Conservation (phyloP, 1,139 yeast species). For the Blastobotrys petasosporus region DNA sequence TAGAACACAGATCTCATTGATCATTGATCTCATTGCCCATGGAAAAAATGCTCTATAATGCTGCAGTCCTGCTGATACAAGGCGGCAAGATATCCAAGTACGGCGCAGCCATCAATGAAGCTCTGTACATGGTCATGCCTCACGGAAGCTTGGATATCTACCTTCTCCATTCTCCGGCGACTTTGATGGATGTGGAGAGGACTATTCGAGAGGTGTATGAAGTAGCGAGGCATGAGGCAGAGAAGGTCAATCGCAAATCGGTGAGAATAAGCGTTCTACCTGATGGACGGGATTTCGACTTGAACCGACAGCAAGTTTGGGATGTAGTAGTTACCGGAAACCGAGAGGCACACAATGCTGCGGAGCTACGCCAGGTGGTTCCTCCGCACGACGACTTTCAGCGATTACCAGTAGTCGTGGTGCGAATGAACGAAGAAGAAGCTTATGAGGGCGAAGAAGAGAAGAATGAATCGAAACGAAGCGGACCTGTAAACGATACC, state of each 20-base stretch:
- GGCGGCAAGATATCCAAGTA: slow-evolving; percentile 22
- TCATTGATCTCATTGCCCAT: no score
- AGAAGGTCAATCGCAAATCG: slow-evolving; percentile 18
- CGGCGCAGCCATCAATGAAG: slow-evolving; percentile 23
- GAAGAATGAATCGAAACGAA: neutral
- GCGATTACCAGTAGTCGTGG: slow-evolving; percentile 27
- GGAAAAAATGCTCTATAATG: slow-evolving; percentile 24
- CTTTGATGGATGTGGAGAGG: slow-evolving; percentile 28
- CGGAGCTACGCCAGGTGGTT: slow-evolving; percentile 23
- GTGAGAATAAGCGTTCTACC: slow-evolving; percentile 35
- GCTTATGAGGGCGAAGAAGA: neutral
- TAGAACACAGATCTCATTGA: no score
- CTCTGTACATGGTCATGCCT: slow-evolving; percentile 28
- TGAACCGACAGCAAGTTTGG: slow-evolving; percentile 29
- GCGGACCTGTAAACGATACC: slow-evolving; percentile 1
- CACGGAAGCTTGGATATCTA: slow-evolving; percentile 34
- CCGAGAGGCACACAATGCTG: slow-evolving; percentile 23
- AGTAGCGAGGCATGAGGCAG: slow-evolving; percentile 23
- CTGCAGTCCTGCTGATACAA: slow-evolving; percentile 26
- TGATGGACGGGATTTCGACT: slow-evolving; percentile 30
- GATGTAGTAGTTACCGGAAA: slow-evolving; percentile 32
- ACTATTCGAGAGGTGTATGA: slow-evolving; percentile 29
- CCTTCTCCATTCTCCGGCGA: slow-evolving; percentile 28
- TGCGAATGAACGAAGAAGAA: slow-evolving; percentile 18
- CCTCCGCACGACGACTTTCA: slow-evolving; percentile 21